Evolutionary conservation across 495 filamentous ascomycete genomes (phyloP).

Genomic region (Neurospora tetraspora): DNA sequence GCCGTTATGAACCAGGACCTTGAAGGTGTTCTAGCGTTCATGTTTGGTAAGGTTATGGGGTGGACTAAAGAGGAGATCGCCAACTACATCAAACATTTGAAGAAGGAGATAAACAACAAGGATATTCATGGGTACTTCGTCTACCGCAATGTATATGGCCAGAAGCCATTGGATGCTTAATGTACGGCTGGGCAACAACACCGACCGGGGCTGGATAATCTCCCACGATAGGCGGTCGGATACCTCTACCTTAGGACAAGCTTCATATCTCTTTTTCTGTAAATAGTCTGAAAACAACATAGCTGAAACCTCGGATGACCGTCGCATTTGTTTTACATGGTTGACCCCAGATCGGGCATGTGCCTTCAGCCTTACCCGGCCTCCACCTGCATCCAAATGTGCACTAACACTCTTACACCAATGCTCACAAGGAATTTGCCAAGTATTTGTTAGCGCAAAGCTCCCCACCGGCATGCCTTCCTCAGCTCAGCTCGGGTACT

Average conservation of each 20-base stretch:
- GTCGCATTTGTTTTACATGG: not conserved
- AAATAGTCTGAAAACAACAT: not conserved
- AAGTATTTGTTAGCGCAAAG: no score
- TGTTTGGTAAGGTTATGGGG: constrained; percentile 21
- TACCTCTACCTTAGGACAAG: no score
- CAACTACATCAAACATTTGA: constrained; percentile 11
- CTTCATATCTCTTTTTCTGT: not conserved
- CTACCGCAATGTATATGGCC: constrained; percentile 20
- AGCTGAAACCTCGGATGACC: not conserved
- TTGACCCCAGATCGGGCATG: not conserved
- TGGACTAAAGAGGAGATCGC: constrained; percentile 12
- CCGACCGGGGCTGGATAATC: not conserved
- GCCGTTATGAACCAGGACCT: no score
- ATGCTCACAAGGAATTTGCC: no score
- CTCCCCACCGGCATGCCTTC: not conserved
- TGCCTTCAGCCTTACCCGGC: not conserved
- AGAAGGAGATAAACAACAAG: constrained; percentile 10
- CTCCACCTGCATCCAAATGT: no score
- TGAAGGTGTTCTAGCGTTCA: constrained; percentile 19
- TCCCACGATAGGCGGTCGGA: not conserved
- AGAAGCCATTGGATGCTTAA: constrained; percentile 13
- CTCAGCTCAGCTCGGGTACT: not conserved
- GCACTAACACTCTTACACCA: no score
- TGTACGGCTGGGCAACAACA: not conserved
- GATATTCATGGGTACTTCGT: constrained; percentile 8